A percentile compares a stretch with the other conserved stretches of the same genome.
These are phyloP conservation scores for Quercus aquifolioides DNA, from an alignment of 306 rosid genomes.

Conservation along the genomic window DNA sequence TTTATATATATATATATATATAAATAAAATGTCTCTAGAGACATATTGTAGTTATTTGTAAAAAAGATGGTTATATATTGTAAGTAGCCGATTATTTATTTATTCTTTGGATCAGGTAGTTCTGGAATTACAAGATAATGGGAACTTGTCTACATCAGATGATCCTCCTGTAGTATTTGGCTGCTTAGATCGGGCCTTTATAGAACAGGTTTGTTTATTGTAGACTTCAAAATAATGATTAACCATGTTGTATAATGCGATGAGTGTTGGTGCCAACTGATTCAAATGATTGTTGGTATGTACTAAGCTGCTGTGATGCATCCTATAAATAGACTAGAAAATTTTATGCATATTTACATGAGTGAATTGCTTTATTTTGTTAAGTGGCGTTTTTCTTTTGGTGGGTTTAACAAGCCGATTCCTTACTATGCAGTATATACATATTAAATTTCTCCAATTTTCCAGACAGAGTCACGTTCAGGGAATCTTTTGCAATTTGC, in stretches of 20 bases:
- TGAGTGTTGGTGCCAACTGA: not conserved
- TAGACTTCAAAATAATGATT: conserved; percentile 6
- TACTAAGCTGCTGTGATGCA: not conserved
- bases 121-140: conserved; percentile 85
- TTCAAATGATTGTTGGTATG: conserved; percentile 3
- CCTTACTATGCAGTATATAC: not conserved
- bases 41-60: not conserved
- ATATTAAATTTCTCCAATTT: conserved; percentile 21
- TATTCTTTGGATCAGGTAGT: conserved; percentile 50
- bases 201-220: conserved; percentile 52
- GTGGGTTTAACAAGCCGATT: not conserved
- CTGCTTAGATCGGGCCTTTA: conserved; percentile 60
- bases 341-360: conserved; percentile 3
- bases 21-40: no score
- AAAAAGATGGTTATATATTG: not conserved
- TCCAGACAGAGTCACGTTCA: conserved; percentile 56
- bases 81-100: conserved; percentile 3
- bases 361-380: not conserved
- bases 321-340: conserved; percentile 6
- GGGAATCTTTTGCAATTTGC: conserved; percentile 79
- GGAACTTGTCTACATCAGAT: conserved; percentile 75
- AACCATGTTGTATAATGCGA: not conserved
- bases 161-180: conserved; percentile 75
- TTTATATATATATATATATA: no score
- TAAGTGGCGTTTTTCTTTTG: not conserved